These are phyloP conservation scores for Bipolaris oryzae DNA, from an alignment of 2,329 filamentous ascomycete species.

Conservation along the genomic window DNA sequence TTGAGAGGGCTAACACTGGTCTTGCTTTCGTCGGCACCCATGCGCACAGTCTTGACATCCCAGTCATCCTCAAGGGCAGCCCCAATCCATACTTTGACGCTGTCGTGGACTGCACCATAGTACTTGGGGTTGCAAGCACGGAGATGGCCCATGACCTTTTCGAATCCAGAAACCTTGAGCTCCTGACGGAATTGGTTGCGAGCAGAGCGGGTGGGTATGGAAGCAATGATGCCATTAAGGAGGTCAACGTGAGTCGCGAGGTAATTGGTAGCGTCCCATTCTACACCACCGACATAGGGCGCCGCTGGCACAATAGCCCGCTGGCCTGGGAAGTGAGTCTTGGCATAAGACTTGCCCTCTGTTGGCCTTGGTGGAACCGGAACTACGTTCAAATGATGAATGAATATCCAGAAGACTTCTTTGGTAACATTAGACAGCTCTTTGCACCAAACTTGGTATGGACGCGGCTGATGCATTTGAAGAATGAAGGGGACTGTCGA, in stretches of 20 bases:
- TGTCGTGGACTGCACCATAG: slow-evolving; percentile 89
- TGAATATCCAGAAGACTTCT: slow-evolving; percentile 99
- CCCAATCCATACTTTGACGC: slow-evolving; percentile 85
- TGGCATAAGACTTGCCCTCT: slow-evolving; percentile 55
- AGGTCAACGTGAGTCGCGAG: slow-evolving; percentile 91
- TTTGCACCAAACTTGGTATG: slow-evolving; percentile 93
- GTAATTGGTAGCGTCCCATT: slow-evolving; percentile 99
- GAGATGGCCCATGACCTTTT: slow-evolving; percentile 83
- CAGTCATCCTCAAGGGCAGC: slow-evolving; percentile 88
- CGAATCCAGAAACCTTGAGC: slow-evolving; percentile 83
- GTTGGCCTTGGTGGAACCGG: slow-evolving; percentile 58
- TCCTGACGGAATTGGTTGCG: slow-evolving; percentile 81
- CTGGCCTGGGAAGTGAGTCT: slow-evolving; percentile 79
- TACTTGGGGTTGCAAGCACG: slow-evolving; percentile 98
- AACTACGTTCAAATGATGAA: slow-evolving; percentile 90
- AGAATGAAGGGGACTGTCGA: slow-evolving; percentile 84
- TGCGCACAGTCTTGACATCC: slow-evolving; percentile 80
- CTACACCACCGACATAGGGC: slow-evolving; percentile 94
- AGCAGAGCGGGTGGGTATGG: slow-evolving; percentile 69
- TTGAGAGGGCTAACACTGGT: slow-evolving; percentile 40
- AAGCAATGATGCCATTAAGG: slow-evolving; percentile 87
- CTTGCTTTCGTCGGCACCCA: slow-evolving; percentile 60
- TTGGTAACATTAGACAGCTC: slow-evolving; percentile 93
- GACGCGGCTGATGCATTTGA: slow-evolving; percentile 83
- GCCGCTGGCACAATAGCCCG: slow-evolving; percentile 90